phyloP scores from a whole-genome alignment of 345 rosid species.

The Pistacia atlantica region DNA sequence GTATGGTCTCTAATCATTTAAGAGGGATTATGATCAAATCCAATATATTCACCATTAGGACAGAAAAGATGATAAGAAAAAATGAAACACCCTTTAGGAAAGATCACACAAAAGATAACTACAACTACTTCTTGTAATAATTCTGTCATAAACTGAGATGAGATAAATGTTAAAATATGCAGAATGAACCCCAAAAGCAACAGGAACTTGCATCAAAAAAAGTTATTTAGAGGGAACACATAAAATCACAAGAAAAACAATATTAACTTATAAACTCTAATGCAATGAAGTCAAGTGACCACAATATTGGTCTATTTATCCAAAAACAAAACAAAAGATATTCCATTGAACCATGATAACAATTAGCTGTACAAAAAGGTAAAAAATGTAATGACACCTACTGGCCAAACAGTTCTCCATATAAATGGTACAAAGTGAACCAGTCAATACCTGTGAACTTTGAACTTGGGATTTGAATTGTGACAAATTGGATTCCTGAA shows the following conservation, averaged over 20 bases:
- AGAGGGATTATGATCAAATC: background rate
- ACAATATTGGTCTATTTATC: background rate
- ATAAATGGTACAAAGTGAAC: background rate
- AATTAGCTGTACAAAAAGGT: background rate
- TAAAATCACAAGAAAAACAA: background rate
- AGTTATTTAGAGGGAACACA: too few species aligned
- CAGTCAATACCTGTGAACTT: constrained; percentile 62
- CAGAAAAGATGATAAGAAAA: background rate
- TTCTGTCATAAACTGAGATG: background rate
- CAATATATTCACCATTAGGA: background rate
- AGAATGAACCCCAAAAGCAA: background rate
- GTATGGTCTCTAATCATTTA: background rate
- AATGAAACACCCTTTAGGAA: background rate
- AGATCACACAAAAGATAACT: background rate
- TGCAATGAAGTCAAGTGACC: background rate
- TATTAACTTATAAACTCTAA: background rate
- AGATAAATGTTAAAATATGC: background rate
- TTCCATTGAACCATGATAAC: background rate
- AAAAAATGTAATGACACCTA: background rate
- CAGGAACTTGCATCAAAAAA: background rate
- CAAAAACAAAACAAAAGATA: background rate
- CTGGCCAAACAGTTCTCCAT: background rate
- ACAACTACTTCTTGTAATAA: background rate
- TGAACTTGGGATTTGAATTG: constrained; percentile 80
- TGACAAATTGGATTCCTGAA: constrained; percentile 70